Percentiles rank a stretch among this genome's conserved stretches.
Evolutionary conservation across 2,329 filamentous ascomycete species (phyloP).

Genomic region (Alternaria gansuensis): DNA sequence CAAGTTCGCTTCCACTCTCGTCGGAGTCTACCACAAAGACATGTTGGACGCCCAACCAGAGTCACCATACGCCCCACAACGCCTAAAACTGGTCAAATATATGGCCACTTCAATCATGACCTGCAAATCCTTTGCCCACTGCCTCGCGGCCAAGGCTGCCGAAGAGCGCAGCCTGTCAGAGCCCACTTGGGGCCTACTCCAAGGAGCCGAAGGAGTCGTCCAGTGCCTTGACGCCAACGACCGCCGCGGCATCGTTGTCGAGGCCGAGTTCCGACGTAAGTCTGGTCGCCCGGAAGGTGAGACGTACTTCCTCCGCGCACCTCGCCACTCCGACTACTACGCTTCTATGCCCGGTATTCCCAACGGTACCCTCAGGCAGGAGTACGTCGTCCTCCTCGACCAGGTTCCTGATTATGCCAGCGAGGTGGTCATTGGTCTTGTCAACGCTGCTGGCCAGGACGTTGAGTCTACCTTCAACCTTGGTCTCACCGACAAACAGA

Average conservation of each 20-base stretch:
- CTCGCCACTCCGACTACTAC: constrained; percentile 31
- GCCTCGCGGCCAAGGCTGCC: constrained; percentile 77
- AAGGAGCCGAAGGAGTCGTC: constrained; percentile 80
- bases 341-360: constrained; percentile 20
- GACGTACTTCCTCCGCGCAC: constrained; percentile 63
- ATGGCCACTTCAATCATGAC: constrained; percentile 88
- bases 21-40: constrained; percentile 85
- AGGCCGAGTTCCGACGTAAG: constrained; percentile 86
- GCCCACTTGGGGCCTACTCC: constrained; percentile 80
- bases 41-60: constrained; percentile 61
- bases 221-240: constrained; percentile 69
- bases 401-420: constrained; percentile 67
- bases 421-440: constrained; percentile 21
- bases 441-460: constrained; percentile 42
- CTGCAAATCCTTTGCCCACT: constrained; percentile 75
- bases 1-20: constrained; percentile 72
- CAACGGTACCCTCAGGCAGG: constrained; percentile 55
- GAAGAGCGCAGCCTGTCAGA: constrained; percentile 76
- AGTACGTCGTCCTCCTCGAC: constrained; percentile 70
- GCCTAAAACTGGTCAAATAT: constrained; percentile 78
- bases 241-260: constrained; percentile 71
- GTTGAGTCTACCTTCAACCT: constrained; percentile 79
- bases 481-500: constrained; percentile 88
- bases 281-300: constrained; percentile 82
- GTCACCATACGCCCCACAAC: constrained; percentile 57